Percentiles rank a stretch among this genome's conserved stretches.
phyloP scores from a whole-genome alignment of 1,284 basidiomycete species.

The Boletus smithii region DNA sequence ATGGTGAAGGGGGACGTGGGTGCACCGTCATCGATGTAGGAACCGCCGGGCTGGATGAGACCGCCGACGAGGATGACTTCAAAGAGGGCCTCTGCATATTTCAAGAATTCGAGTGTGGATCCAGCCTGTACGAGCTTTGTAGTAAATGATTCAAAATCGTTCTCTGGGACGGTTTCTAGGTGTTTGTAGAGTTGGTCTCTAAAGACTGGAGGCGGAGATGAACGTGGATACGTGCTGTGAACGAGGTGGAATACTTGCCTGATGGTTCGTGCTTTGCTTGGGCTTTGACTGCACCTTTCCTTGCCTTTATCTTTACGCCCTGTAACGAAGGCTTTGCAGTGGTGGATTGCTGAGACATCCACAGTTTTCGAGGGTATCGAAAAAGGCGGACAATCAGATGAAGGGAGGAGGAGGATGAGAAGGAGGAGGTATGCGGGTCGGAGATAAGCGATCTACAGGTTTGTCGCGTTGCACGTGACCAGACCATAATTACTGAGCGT shows the following conservation, averaged over 20 bases:
- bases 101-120: slow-evolving; percentile 87
- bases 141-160: slow-evolving; percentile 81
- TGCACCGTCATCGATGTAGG: slow-evolving; percentile 84
- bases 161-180: slow-evolving; percentile 79
- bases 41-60: slow-evolving; percentile 92
- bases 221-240: slow-evolving; percentile 9
- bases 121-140: slow-evolving; percentile 90
- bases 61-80: slow-evolving; percentile 93
- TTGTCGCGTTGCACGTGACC: slow-evolving; percentile 24
- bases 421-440: slow-evolving; percentile 10
- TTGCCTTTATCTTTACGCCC: slow-evolving; percentile 85
- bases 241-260: slow-evolving; percentile 38
- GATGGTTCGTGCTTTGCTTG: slow-evolving; percentile 86
- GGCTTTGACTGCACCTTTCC: slow-evolving; percentile 84
- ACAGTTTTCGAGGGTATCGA: slow-evolving; percentile 47
- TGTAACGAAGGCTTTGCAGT: slow-evolving; percentile 80
- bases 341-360: slow-evolving; percentile 84
- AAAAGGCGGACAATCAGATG: slow-evolving; percentile 27
- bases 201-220: slow-evolving; percentile 61
- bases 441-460: slow-evolving; percentile 30
- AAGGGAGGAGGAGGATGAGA: neutral
- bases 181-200: slow-evolving; percentile 94
- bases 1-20: slow-evolving; percentile 81
- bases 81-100: slow-evolving; percentile 94
- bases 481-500: slow-evolving; percentile 3